Evolutionary conservation across 495 filamentous ascomycete species (phyloP).

Genomic region (Lasiosphaeriaceae sp.): DNA sequence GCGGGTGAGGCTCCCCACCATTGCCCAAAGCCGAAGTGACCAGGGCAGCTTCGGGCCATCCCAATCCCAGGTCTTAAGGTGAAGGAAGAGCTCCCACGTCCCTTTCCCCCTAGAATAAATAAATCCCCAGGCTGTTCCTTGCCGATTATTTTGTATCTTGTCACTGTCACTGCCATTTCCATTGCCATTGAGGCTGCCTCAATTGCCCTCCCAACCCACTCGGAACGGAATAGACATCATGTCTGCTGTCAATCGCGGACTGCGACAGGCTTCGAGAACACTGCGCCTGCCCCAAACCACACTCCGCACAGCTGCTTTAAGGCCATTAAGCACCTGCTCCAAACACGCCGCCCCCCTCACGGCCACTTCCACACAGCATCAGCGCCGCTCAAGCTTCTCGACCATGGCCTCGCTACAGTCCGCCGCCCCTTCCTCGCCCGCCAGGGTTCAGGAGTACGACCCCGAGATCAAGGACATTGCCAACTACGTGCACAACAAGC

Average conservation of each 20-base stretch:
- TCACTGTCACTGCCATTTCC: not conserved
- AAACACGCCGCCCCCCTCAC: conserved; percentile 16
- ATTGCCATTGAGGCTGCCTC: not conserved
- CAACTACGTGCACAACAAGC: conserved; percentile 85
- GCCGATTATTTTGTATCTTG: not conserved
- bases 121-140: not conserved
- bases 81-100: not conserved
- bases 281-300: conserved; percentile 18
- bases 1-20: conserved; percentile 2
- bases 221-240: conserved; percentile 11
- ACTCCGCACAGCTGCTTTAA: not conserved
- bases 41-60: not conserved
- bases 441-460: conserved; percentile 64
- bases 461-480: conserved; percentile 93
- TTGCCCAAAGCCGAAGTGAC: not conserved
- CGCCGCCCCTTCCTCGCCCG: conserved; percentile 42
- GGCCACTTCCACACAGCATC: conserved; percentile 19
- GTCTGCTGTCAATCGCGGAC: conserved; percentile 30
- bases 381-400: conserved; percentile 43
- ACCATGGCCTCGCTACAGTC: conserved; percentile 54
- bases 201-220: conserved; percentile 17
- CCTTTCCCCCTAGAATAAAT: not conserved
- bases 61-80: too few species aligned
- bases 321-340: not conserved
- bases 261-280: conserved; percentile 28